Conservation (phyloP, 192 early-diverging fungal species). For the Coemansia sp. region DNA sequence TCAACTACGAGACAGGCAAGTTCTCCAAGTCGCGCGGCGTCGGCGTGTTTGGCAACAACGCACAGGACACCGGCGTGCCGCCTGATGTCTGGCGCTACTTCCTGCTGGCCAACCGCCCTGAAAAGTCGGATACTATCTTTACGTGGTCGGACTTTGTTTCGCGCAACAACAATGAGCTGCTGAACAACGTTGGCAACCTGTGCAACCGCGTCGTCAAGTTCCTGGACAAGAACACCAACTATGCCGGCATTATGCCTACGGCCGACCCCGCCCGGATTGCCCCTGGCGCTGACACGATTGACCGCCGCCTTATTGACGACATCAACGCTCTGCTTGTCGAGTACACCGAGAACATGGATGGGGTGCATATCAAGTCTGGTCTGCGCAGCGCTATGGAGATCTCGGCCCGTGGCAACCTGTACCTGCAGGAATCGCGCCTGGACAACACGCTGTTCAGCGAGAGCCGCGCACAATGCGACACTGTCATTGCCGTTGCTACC, state of each 20-base stretch:
- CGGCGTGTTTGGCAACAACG: conserved; percentile 98
- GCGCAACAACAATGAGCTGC: conserved; percentile 93
- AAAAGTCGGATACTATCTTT: conserved; percentile 88
- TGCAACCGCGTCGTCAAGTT: conserved; percentile 97
- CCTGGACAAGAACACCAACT: conserved; percentile 74
- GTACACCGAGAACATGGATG: conserved; percentile 79
- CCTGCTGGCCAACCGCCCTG: conserved; percentile 88
- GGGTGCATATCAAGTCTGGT: conserved; percentile 80
- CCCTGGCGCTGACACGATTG: conserved; percentile 57
- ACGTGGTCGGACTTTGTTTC: conserved; percentile 90
- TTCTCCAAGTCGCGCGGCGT: conserved; percentile 96
- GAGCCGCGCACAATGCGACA: conserved; percentile 77
- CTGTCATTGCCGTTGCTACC: conserved; percentile 75
- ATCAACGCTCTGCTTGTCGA: conserved; percentile 74
- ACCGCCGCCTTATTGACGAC: conserved; percentile 76
- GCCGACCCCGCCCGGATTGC: conserved; percentile 46
- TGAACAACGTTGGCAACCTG: conserved; percentile 97
- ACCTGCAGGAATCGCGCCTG: conserved; percentile 90
- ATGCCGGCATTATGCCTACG: conserved; percentile 77
- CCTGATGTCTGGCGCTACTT: conserved; percentile 97
- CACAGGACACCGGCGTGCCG: conserved; percentile 83
- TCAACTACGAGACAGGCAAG: conserved; percentile 94
- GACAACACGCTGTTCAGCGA: conserved; percentile 86
- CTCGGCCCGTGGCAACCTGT: conserved; percentile 90
- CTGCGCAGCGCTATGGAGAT: conserved; percentile 89